Evolutionary conservation across 2,329 filamentous ascomycete species (phyloP).

Genomic region (Phialemoniopsis sp.): DNA sequence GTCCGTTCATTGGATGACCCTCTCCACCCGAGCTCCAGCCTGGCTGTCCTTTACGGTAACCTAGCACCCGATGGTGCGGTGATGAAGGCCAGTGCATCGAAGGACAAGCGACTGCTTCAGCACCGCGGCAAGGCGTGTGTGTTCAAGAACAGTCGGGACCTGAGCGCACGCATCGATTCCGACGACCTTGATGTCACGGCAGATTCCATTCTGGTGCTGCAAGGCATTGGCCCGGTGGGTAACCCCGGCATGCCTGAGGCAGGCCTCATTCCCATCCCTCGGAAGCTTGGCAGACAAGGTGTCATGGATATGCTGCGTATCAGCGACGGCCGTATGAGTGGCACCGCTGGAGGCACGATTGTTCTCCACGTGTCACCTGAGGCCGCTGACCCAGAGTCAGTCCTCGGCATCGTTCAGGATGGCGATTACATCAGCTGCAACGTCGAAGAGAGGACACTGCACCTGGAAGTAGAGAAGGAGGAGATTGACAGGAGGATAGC

Average conservation of each 20-base stretch:
- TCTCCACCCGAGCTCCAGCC: conserved; percentile 72
- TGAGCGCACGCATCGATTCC: conserved; percentile 59
- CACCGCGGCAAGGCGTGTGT: conserved; percentile 49
- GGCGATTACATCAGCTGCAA: conserved; percentile 80
- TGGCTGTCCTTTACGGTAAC: conserved; percentile 81
- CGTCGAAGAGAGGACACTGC: conserved; percentile 59
- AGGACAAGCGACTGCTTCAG: conserved; percentile 57
- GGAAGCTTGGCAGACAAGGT: conserved; percentile 71
- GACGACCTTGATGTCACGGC: conserved; percentile 56
- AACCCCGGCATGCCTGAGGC: conserved; percentile 94
- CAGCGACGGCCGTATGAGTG: conserved; percentile 83
- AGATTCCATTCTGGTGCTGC: conserved; percentile 69
- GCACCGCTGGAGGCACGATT: conserved; percentile 85
- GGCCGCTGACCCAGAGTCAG: conserved; percentile 69
- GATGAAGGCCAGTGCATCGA: conserved; percentile 83
- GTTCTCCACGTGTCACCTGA: conserved; percentile 86
- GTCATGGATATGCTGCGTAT: conserved; percentile 78
- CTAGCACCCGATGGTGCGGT: conserved; percentile 80
- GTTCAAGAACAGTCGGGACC: conserved; percentile 73
- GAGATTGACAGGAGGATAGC: conserved; percentile 61
- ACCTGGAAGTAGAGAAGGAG: conserved; percentile 59
- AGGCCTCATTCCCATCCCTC: conserved; percentile 57
- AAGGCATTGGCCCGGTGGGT: conserved; percentile 82
- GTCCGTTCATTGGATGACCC: conserved; percentile 63
- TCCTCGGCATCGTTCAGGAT: conserved; percentile 70